Conservation (phyloP, 805 yeast genomes). For the Hanseniaspora lachancei region DNA sequence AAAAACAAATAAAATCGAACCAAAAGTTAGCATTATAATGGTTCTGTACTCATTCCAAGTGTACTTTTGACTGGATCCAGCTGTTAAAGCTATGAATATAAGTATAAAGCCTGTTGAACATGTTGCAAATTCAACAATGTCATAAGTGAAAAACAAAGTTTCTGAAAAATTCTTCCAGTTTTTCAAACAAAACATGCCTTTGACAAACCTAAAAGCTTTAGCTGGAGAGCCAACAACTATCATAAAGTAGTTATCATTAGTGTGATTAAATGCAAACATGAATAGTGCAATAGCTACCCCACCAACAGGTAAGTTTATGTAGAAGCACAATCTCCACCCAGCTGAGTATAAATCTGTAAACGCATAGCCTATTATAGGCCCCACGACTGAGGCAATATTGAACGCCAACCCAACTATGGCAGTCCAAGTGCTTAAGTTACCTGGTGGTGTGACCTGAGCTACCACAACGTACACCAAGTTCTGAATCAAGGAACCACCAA, state of each 20-base stretch:
- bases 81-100: slow-evolving; percentile 20
- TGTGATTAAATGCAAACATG: slow-evolving; percentile 13
- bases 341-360: slow-evolving; percentile 36
- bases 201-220: neutral
- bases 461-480: slow-evolving; percentile 43
- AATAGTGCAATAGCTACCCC: slow-evolving; percentile 28
- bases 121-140: slow-evolving; percentile 19
- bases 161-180: slow-evolving; percentile 1
- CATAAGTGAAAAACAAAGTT: slow-evolving; percentile 17
- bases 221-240: neutral
- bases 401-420: slow-evolving; percentile 26
- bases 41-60: slow-evolving; percentile 39
- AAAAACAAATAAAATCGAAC: slow-evolving; percentile 29
- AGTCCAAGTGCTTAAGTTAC: slow-evolving; percentile 21
- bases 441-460: slow-evolving; percentile 25
- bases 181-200: neutral
- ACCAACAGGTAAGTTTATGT: slow-evolving; percentile 54
- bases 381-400: slow-evolving; percentile 40
- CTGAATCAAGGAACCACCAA: slow-evolving; percentile 63
- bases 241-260: neutral
- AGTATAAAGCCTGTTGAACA: slow-evolving; percentile 19
- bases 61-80: slow-evolving; percentile 48
- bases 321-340: slow-evolving; percentile 68
- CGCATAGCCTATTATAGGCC: slow-evolving; percentile 58
- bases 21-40: slow-evolving; percentile 32